These are phyloP conservation scores for Barnettozyma sp. DNA, from an alignment of 805 yeast species.

Conservation along the genomic window DNA sequence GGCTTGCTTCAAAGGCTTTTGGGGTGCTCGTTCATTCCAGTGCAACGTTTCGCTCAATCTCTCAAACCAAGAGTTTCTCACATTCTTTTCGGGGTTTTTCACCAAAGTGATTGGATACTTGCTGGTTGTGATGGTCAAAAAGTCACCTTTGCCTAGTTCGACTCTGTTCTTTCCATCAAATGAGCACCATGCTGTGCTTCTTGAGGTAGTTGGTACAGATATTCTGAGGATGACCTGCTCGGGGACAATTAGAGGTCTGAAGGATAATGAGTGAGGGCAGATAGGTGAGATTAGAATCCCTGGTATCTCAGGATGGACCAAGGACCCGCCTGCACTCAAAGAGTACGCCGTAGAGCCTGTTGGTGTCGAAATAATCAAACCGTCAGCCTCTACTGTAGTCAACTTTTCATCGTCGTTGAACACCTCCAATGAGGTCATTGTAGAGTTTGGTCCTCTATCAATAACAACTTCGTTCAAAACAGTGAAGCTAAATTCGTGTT, in stretches of 20 bases:
- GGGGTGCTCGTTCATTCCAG: constrained; percentile 31
- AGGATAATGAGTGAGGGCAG: constrained; percentile 46
- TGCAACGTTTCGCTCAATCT: constrained; percentile 29
- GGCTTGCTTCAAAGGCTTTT: constrained; percentile 21
- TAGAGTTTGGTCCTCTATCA: constrained; percentile 46
- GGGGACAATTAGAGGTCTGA: constrained; percentile 47
- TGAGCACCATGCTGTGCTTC: constrained; percentile 31
- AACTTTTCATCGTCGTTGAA: constrained; percentile 42
- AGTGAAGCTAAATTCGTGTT: constrained; percentile 21
- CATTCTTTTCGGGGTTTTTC: constrained; percentile 6
- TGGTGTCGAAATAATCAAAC: constrained; percentile 57
- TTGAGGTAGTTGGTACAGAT: constrained; percentile 29
- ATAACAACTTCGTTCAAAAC: constrained; percentile 46
- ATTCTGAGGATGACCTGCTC: constrained; percentile 28
- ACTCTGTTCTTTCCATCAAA: constrained; percentile 31
- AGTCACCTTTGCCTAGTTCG: constrained; percentile 28
- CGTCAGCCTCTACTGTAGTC: constrained; percentile 63
- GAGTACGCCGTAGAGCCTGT: constrained; percentile 61
- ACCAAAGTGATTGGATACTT: constrained; percentile 28
- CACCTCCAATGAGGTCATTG: constrained; percentile 44
- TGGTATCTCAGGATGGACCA: constrained; percentile 48
- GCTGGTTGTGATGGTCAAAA: constrained; percentile 29
- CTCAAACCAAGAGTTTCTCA: constrained; percentile 26
- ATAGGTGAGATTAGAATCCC: constrained; percentile 51
- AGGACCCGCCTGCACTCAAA: constrained; percentile 46